Base-by-base conservation (phyloP, 345 rosid genomes). In the Salix purpurea region DNA sequence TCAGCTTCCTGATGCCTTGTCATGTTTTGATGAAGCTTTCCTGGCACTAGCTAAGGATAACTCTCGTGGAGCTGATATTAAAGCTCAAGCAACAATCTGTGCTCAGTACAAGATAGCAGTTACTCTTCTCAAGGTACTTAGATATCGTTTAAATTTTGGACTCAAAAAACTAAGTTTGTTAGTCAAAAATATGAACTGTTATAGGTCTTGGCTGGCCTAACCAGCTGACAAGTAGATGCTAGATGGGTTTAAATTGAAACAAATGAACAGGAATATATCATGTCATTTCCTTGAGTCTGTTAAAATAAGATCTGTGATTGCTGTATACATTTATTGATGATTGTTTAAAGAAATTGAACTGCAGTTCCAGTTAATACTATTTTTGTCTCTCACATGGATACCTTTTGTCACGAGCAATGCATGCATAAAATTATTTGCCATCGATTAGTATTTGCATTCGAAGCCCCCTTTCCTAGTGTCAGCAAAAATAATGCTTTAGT, bases 31-130 rank as follows among this genome's bases (percentile, higher is more conserved):
- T 67, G 97, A 96, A 87, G 98, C 97, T 76, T 96, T 96, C 86
- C 87, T 96, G 64, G 99, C 98, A 69, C 88, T 93, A 64, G 98
- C 99, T 44, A 96, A 93, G 90, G 99, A 96, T 85, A 84, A 89
- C 58, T 96, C 98, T 70, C 97, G 98, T 81, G 99, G 99, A 61
- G 94, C 90, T 24, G 99, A 93, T 83, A 89, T 96, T 75, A 93
- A 92, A 84, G 91, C 99, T 76, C 99, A 96, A 87, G 98, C 94
- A 60, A 96, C 99, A 66, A 96, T 96, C 79, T 92, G 93, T 86
- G 98, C 97, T 69, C 99, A 92, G 83, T 96, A 93, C 91, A 96
- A 96, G 86, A 91, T 91, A 70, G 98, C 98, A 7, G 98, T 93
- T 44, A 93, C 92, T 67, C 92, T 96, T 81, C 91, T 96, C 70